Conservation (phyloP, 495 filamentous ascomycete species). For the Talaromyces adpressus region DNA sequence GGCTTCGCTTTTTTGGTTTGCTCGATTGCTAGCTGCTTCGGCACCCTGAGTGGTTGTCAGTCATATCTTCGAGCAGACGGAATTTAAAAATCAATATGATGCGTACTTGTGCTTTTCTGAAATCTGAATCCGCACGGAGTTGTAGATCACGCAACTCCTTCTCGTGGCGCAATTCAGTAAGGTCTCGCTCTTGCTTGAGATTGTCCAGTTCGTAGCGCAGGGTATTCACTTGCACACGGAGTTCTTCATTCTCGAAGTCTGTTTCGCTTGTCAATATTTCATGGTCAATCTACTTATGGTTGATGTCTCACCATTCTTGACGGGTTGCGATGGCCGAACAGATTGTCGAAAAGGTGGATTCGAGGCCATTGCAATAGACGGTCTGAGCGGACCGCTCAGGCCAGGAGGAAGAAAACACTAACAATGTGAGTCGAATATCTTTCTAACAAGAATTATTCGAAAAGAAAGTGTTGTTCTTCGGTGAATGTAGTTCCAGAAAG, state of each 20-base stretch:
- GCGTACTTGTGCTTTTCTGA: constrained; percentile 66
- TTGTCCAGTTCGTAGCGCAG: constrained; percentile 64
- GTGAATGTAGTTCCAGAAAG: neutral
- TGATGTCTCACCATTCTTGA: constrained; percentile 19
- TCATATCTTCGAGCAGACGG: neutral
- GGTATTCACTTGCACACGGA: constrained; percentile 61
- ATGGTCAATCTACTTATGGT: neutral
- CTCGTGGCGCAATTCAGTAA: constrained; percentile 66
- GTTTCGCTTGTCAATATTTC: neutral
- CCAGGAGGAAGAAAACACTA: neutral
- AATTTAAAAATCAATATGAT: neutral
- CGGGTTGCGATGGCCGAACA: constrained; percentile 18
- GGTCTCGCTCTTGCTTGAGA: constrained; percentile 79
- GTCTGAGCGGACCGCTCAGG: neutral
- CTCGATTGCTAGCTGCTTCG: constrained; percentile 61
- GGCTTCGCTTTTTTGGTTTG: constrained; percentile 62
- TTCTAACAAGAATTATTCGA: neutral
- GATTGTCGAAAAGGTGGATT: constrained; percentile 20
- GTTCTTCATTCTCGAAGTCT: constrained; percentile 55
- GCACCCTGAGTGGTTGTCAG: constrained; percentile 39
- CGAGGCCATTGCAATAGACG: constrained; percentile 5
- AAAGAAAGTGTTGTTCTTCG: neutral
- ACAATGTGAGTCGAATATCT: neutral
- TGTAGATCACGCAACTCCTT: constrained; percentile 74
- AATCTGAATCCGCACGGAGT: constrained; percentile 73